These are phyloP conservation scores for Phragmites australis DNA, from an alignment of 176 grass and related monocot genomes.

Conservation along the genomic window DNA sequence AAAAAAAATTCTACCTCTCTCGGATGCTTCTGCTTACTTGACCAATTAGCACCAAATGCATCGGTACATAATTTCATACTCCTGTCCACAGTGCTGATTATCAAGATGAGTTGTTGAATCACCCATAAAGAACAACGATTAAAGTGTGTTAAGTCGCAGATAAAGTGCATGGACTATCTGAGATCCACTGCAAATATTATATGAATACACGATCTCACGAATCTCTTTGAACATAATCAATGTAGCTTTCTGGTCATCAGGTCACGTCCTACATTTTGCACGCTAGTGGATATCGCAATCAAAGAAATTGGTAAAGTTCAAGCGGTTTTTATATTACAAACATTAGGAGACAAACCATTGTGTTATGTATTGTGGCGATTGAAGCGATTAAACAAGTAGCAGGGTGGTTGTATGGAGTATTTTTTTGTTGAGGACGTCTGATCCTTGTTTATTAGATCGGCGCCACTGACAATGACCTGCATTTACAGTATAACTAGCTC, in stretches of 20 bases:
- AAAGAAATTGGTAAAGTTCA: slow-evolving; percentile 8
- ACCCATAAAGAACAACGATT: not conserved
- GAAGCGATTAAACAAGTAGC: slow-evolving; percentile 11
- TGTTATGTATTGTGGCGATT: not conserved
- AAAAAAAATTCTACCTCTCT: not conserved
- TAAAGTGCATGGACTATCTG: slow-evolving; percentile 27
- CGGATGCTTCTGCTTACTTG: not conserved
- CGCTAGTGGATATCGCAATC: slow-evolving; percentile 30
- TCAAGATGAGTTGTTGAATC: not conserved
- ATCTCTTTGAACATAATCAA: slow-evolving; percentile 35
- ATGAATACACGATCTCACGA: slow-evolving; percentile 37
- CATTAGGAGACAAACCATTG: not conserved
- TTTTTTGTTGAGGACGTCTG: not conserved
- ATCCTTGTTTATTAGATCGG: not conserved
- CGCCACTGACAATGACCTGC: not conserved
- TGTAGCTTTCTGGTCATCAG: slow-evolving; percentile 35
- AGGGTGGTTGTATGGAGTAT: not conserved
- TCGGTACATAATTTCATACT: not conserved
- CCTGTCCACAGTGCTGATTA: not conserved
- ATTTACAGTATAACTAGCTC: not conserved
- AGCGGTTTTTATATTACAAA: slow-evolving; percentile 2
- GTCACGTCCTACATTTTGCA: not conserved
- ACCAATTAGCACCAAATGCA: not conserved
- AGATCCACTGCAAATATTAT: slow-evolving; percentile 17
- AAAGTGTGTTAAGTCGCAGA: not conserved